These are phyloP conservation scores for Fusarium concolor DNA, from an alignment of 2,329 filamentous ascomycete genomes.

Conservation along the genomic window DNA sequence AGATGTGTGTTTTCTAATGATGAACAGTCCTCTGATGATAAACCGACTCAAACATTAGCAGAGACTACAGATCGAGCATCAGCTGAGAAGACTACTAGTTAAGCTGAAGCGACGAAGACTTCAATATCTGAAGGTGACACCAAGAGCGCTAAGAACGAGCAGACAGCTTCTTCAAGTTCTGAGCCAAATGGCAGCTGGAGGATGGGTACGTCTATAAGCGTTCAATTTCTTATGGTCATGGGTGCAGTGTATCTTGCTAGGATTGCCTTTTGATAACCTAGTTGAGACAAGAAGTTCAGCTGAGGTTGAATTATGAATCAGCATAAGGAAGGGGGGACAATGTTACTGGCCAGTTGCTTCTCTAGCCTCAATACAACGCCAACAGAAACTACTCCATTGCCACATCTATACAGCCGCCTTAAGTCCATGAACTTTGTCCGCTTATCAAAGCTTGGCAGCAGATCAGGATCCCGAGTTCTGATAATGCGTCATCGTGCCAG, in stretches of 20 bases:
- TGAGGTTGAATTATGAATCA: no score
- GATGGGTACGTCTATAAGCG: neutral
- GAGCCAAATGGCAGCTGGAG: neutral
- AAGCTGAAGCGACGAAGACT: neutral
- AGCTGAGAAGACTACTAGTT: no score
- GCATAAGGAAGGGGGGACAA: no score
- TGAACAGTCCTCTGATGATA: neutral
- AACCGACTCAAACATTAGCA: neutral
- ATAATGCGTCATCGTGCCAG: no score
- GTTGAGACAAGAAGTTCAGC: no score
- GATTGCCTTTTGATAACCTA: neutral
- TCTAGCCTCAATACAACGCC: no score
- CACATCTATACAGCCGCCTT: no score
- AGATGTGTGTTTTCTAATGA: neutral
- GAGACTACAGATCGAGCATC: neutral
- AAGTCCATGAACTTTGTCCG: no score
- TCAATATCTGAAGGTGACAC: neutral
- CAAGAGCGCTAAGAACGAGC: accelerated
- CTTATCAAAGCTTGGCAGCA: no score
- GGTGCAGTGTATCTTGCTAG: neutral
- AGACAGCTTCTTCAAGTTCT: neutral
- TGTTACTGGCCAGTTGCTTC: no score
- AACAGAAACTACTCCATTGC: no score
- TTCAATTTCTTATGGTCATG: neutral
- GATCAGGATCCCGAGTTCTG: no score